phyloP scores from a whole-genome alignment of 1,284 basidiomycete genomes.

The Hortiboletus rubellus region DNA sequence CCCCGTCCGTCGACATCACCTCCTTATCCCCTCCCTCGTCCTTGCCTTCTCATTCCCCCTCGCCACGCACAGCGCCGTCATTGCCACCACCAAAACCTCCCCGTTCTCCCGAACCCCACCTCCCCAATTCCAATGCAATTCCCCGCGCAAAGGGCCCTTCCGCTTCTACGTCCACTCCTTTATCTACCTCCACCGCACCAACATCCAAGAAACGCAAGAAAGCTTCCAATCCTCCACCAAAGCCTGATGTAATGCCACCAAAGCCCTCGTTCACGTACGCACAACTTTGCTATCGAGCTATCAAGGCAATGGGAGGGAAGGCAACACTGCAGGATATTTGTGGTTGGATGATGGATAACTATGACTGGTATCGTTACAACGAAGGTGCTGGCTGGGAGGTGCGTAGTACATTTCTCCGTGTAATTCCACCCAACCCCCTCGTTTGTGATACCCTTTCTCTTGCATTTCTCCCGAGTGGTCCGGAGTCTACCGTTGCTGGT shows the following conservation, averaged over 20 bases:
- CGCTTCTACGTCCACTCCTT: slow-evolving; percentile 12
- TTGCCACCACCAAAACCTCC: slow-evolving; percentile 39
- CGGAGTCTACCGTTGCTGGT: slow-evolving; percentile 5
- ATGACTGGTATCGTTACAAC: slow-evolving; percentile 86
- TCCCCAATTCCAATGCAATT: slow-evolving; percentile 65
- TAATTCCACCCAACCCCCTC: not conserved
- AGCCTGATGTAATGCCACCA: slow-evolving; percentile 74
- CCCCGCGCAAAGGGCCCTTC: slow-evolving; percentile 48
- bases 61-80: slow-evolving; percentile 42
- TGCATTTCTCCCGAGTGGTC: not conserved
- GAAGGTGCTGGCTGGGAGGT: slow-evolving; percentile 87
- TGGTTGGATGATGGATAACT: slow-evolving; percentile 85
- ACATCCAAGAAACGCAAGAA: slow-evolving; percentile 73
- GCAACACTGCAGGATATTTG: slow-evolving; percentile 92
- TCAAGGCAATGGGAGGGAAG: slow-evolving; percentile 77
- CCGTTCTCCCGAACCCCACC: slow-evolving; percentile 42
- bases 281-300: slow-evolving; percentile 76
- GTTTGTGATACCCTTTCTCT: not conserved
- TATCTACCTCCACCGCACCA: slow-evolving; percentile 14
- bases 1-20: slow-evolving; percentile 76
- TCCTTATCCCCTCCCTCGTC: slow-evolving; percentile 82
- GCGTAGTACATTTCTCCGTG: slow-evolving; percentile 28
- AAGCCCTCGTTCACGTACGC: slow-evolving; percentile 79
- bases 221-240: slow-evolving; percentile 47
- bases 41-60: slow-evolving; percentile 69